Percentiles rank a stretch among this genome's conserved stretches.
Evolutionary conservation across 306 rosid species (phyloP).

Genomic region (barrel medic (Medicago truncatula)): MtrunA17r5.0-ANR NC_053043.1:40159001-40159500

Average conservation of each 20-base stretch:
- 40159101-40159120: constrained; percentile 12
- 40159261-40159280: constrained; percentile 8
- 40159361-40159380: neutral
- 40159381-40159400: constrained; percentile 33
- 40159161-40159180: neutral
- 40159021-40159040: constrained; percentile 1
- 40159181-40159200: neutral
- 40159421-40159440: constrained; percentile 93
- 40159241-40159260: neutral
- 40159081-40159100: neutral
- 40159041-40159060: constrained; percentile 5
- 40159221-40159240: constrained; percentile 5
- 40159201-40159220: neutral
- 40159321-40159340: neutral
- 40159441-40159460: constrained; percentile 91
- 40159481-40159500: constrained; percentile 97
- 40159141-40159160: constrained; percentile 20
- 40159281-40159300: constrained; percentile 11
- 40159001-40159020: neutral
- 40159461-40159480: constrained; percentile 90
- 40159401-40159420: constrained; percentile 93
- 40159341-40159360: neutral
- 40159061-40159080: constrained; percentile 20
- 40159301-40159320: neutral
- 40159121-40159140: neutral